phyloP scores from a whole-genome alignment of 73 alveolate species.

The Paramecium biaurelia region DNA sequence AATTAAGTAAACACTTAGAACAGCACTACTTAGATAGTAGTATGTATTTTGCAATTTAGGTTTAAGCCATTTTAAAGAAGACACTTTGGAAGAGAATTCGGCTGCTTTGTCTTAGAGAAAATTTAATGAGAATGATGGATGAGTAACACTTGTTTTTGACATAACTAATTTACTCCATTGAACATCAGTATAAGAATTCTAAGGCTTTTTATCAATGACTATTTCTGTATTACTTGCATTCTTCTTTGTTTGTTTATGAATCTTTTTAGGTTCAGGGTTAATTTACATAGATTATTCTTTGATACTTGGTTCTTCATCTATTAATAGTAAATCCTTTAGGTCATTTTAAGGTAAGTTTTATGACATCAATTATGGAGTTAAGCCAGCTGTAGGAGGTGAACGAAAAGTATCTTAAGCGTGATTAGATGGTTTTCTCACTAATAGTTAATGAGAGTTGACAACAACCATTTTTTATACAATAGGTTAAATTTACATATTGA shows the following conservation, averaged over 20 bases:
- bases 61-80: not conserved
- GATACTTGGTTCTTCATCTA: constrained; percentile 15
- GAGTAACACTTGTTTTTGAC: not conserved
- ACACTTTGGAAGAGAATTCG: not conserved
- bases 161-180: not conserved
- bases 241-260: not conserved
- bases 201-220: not conserved
- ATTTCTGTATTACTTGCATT: not conserved
- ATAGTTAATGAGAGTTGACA: not conserved
- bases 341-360: not conserved
- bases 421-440: constrained; percentile 18
- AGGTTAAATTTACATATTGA: not conserved
- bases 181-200: not conserved
- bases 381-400: not conserved
- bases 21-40: not conserved
- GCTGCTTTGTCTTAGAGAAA: not conserved
- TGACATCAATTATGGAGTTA: not conserved
- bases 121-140: not conserved
- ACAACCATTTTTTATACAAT: constrained; percentile 8
- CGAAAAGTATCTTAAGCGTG: not conserved
- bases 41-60: not conserved
- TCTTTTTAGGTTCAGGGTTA: not conserved
- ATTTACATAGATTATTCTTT: not conserved
- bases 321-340: constrained; percentile 1
- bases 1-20: not conserved